Evolutionary conservation across 257 asterid species (phyloP), one percentile per base, ranked within the genome.

Genomic region (Solanum bulbocastanum): DNA sequence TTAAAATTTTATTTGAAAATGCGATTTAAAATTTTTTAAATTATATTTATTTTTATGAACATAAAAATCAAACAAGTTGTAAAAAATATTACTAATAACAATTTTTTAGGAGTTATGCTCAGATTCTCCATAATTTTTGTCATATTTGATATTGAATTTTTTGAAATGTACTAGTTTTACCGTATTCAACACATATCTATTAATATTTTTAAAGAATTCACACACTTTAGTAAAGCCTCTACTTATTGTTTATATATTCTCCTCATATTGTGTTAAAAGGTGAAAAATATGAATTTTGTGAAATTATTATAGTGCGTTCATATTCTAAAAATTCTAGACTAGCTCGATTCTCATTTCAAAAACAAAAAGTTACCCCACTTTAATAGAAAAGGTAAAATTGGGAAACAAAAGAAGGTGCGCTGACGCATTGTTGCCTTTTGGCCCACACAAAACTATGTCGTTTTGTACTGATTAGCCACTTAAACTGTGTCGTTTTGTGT

Each of bases 311-410:
- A 22, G 0, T 22, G 13, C 1, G 2, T 23, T 23, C 3, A 62
- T n/a, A 23, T n/a, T 62, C 0, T 60, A 60, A 60, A 58, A 60
- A 60, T 22, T 23, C 14, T 4, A 60, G 3, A 23, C 14, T 9
- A 3, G 1, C 0, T 23, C 0, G 32, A 23, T 62, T n/a, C 71
- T 62, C 30, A 0, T n/a, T n/a, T n/a, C 13, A 62, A 2, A 62
- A 23, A 62, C 6, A 23, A 62, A 62, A 62, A 76, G 60, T 39
- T 76, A 12, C 8, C 46, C 14, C 35, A 76, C 36, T 76, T 40
- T 40, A 3, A 40, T 23, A 22, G 23, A 12, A 12, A 15, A 4
- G 78, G 62, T n/a, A 0, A 78, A 42, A 27, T 14, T 46, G 68
- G 25, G 27, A 79, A 27, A 62, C 39, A 79, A 79, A 44, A 15